phyloP scores from a whole-genome alignment of 345 rosid species.

The Rhodomyrtus tomentosa region DNA sequence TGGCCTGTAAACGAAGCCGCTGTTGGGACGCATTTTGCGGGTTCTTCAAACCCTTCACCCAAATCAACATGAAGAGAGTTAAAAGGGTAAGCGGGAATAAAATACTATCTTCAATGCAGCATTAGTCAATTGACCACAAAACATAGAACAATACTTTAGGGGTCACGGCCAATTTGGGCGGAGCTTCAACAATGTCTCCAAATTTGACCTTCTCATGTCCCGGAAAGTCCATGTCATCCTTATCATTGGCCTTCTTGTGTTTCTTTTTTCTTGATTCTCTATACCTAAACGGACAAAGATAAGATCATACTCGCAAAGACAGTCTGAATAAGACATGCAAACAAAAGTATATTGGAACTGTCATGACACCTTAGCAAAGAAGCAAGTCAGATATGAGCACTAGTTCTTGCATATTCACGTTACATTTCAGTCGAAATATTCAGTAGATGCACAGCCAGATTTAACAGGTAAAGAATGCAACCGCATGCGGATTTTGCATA shows the following conservation, averaged over 20 bases:
- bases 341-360: not conserved
- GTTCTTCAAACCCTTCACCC: constrained; percentile 35
- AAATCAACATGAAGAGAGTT: not conserved
- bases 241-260: constrained; percentile 28
- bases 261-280: constrained; percentile 70
- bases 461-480: not conserved
- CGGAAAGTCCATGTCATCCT: constrained; percentile 48
- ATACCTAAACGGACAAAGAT: constrained; percentile 23
- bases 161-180: constrained; percentile 50
- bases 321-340: not conserved
- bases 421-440: not conserved
- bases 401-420: not conserved
- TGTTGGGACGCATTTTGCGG: constrained; percentile 46
- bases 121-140: not conserved
- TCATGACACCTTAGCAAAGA: not conserved
- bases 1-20: constrained; percentile 62
- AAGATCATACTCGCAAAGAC: not conserved
- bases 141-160: constrained; percentile 42
- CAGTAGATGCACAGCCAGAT: not conserved
- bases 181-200: constrained; percentile 85
- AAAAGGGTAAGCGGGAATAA: not conserved
- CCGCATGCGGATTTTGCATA: not conserved
- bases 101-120: not conserved
- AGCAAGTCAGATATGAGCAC: not conserved
- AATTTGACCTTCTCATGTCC: constrained; percentile 56